Base-by-base conservation (phyloP, 2,329 filamentous ascomycete species). In the Scedosporium minutisporum region DNA sequence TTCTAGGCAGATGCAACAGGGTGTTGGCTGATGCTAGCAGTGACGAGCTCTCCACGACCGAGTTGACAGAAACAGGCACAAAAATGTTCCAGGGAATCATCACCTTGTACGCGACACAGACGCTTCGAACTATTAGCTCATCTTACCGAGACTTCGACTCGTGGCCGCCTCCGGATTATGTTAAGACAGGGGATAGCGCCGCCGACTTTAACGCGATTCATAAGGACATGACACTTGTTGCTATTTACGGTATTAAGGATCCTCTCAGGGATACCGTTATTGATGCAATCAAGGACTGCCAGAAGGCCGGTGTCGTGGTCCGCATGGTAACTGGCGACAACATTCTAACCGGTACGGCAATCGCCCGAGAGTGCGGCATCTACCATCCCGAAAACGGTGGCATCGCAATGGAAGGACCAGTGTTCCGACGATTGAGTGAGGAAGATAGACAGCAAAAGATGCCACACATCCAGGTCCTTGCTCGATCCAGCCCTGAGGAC, bases 271-370 rank as follows among this genome's bases (percentile, higher is more conserved):
- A 81, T 3, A 86, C 87, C 68, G 87, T 89, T 16, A 77, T 83
- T 7, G 79, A 83, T 58, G 87, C 87, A 61, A 87, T 90, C 57
- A 74, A 77, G 61, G 82, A 83, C 68, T 88, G 86, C 65, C 81
- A 86, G 67, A 80, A 76, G 46, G 87, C 87, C 21, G 87, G 87
- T 65, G 86, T 90, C 18, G 78, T 83, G 63, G 84, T 88, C 57
- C 86, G 87, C 67, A 89, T 90, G 87, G 87, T 90, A 59, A 90
- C 87, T 42, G 87, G 85, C 67, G 87, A 89, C 74, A 89, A 90
- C 67, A 75, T 90, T 65, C 78, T 85, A 21, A 92, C 89, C 23
- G 89, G 87, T 7, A 84, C 83, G 60, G 89, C 89, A 2, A 92
- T 92, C 67, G 88, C 89, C 1, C 80, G 77, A 7, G 87, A 90